These are phyloP conservation scores for Pilatotrama ljubarskyi DNA, from an alignment of 768 basidiomycete genomes.

Conservation along the genomic window DNA sequence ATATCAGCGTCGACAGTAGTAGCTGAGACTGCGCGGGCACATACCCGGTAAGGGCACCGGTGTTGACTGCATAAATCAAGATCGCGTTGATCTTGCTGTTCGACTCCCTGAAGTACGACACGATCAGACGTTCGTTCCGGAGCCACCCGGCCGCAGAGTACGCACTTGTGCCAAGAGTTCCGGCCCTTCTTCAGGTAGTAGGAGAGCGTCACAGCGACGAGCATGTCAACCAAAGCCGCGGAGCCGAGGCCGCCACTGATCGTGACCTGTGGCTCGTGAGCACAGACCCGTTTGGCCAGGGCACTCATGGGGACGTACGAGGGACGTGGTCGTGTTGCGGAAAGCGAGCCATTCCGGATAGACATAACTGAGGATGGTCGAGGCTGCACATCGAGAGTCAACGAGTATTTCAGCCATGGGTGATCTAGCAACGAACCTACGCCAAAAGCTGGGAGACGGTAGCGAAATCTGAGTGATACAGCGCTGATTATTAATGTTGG, in stretches of 20 bases:
- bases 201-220: slow-evolving; percentile 11
- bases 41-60: slow-evolving; percentile 9
- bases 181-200: slow-evolving; percentile 7
- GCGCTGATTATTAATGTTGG: background rate
- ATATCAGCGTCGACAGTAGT: background rate
- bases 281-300: no score
- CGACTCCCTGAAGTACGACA: background rate
- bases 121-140: background rate
- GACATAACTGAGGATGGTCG: background rate
- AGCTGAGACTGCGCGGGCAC: background rate
- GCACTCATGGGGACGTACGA: background rate
- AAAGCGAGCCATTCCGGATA: slow-evolving; percentile 1
- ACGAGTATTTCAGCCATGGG: no score
- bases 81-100: slow-evolving; percentile 14
- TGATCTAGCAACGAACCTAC: slow-evolving; percentile 1
- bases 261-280: background rate
- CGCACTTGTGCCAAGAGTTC: slow-evolving; percentile 5
- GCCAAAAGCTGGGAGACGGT: background rate
- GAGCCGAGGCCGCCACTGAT: slow-evolving; percentile 12
- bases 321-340: background rate
- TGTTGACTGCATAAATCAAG: slow-evolving; percentile 4
- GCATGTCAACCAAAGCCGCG: slow-evolving; percentile 10
- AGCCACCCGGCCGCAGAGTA: background rate
- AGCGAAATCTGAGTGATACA: background rate
- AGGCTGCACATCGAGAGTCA: background rate